Evolutionary conservation across 2,329 filamentous ascomycete species (phyloP), one percentile per base, ranked within the genome.

Genomic region (Trematosphaeria pertusa): DNA sequence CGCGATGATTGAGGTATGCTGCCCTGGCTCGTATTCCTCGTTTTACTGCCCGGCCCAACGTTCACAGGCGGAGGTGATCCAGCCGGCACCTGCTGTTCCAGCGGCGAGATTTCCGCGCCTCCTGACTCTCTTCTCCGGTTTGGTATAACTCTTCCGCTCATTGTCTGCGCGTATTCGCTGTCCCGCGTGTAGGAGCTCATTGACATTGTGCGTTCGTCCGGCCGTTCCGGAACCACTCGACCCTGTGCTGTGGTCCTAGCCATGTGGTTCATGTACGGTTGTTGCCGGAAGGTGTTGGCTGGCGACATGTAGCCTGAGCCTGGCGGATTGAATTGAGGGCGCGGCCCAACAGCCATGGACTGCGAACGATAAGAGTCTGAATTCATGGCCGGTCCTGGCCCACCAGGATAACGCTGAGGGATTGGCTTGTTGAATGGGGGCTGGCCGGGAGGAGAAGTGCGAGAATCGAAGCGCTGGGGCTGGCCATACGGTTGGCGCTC

Each of bases 151-250:
- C 94, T 84, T 37, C 94, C 94, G 67, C 89, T 96, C 84, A 93
- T 95, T 5, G 92, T 97, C 73, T 97, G 93, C 10, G 78, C 74
- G 70, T 94, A 88, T 34, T 91, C 88, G 50, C 83, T 81, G 59
- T 95, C 90, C 43, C 87, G 81, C 3, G 87, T 81, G 59, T 91
- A 89, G 8, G 89, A 90, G 4, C 88, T 94, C 87, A 99, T 87
- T 35, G 93, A 96, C 94, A 97, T 97, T 54, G 94, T 87, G 47
- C 94, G 85, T 72, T 97, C 93, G 62, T 95, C 90, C 52, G 92
- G 88, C 43, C 93, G 86, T 67, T 97, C 92, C 1, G 94, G 94
- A 7, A 99, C 91, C 26, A 94, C 80, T 50, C 94, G 84, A 22
- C 94, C 94, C 70, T 97, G 92, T 7, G 92, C 90, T 2, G 94